A percentile compares a stretch with the other conserved stretches of the same genome.
These are phyloP conservation scores for Candida stauntonica DNA, from an alignment of 805 yeast species.

Conservation along the genomic window DNA sequence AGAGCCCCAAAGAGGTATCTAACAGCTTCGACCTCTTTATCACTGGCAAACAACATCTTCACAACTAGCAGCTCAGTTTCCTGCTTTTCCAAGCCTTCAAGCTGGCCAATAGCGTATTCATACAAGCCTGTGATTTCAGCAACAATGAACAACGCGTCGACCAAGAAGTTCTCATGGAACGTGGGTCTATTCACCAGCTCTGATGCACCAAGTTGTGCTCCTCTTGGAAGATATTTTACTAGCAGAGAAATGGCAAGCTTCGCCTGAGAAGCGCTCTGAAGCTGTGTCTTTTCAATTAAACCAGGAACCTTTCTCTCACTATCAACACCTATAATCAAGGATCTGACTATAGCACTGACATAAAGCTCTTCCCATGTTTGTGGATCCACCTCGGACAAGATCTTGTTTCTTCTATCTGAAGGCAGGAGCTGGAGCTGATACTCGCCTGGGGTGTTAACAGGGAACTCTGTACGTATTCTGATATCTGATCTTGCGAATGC, in stretches of 20 bases:
- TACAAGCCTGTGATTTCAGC: constrained; percentile 35
- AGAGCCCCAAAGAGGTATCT: constrained; percentile 28
- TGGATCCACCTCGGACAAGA: constrained; percentile 29
- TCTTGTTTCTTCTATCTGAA: constrained; percentile 33
- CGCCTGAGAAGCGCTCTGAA: constrained; percentile 13
- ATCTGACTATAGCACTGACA: constrained; percentile 53
- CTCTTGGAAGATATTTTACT: constrained; percentile 31
- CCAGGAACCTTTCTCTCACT: constrained; percentile 56
- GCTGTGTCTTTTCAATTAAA: constrained; percentile 44
- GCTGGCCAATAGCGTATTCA: constrained; percentile 35
- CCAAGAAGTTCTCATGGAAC: constrained; percentile 56
- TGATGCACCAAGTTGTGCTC: constrained; percentile 60
- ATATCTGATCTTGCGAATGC: constrained; percentile 66
- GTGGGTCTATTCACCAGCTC: constrained; percentile 67
- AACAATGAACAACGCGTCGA: constrained; percentile 61
- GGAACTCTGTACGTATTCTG: constrained; percentile 57
- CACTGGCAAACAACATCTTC: constrained; percentile 30
- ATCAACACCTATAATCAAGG: constrained; percentile 48
- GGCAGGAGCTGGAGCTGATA: constrained; percentile 31
- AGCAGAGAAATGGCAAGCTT: constrained; percentile 14
- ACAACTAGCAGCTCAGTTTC: constrained; percentile 29
- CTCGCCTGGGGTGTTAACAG: constrained; percentile 37
- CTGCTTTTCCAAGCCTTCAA: constrained; percentile 22
- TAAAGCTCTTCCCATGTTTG: constrained; percentile 57
- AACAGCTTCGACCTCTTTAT: constrained; percentile 34